Base-by-base conservation (phyloP, 345 rosid species). In the Adansonia digitata region DNA sequence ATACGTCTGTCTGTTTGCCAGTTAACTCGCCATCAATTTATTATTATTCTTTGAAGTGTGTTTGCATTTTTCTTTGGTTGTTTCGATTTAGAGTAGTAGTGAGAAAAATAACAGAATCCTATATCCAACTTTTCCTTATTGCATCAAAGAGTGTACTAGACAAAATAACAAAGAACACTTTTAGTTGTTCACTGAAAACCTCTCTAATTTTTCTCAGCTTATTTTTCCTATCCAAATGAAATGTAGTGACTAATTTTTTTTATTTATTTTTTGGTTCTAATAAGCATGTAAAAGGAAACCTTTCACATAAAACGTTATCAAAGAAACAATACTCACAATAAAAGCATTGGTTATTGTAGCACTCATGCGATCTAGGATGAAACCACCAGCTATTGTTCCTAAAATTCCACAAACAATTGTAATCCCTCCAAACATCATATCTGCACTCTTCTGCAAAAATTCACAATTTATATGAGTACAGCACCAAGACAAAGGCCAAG, bases 371-470 rank as follows among this genome's bases (percentile, higher is more conserved):
- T 95, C 99, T 43, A 95, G 94, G 66, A 89, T 51, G 59, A 78
- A 77, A 61, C 98, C 97, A 14, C 99, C 99, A 0, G 90, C 82
- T 76, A 95, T 52, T 40, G 98, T 93, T 68, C 99, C 99, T 17
- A 93, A 15, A 34, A 95, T 90, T 59, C 99, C 99, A 75, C 97
- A 89, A 61, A 89, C 68, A 73, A 95, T 82, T 42, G 99, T 95
- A 57, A 95, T 73, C 61, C 99, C 99, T 79, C 99, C 99, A 53
- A 95, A 95, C 74, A 89, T 65, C 92, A 89, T 77, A 77, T 95
- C 99, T 13, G 98, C 97, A 76, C 82, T 86, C 65, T 61, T 81
- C 97, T 91, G 84, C 74, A 70, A 70, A 82, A 71, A 62, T 39
- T n/a, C 42, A 15, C 39, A 46, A 62, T 13, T 39, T 40, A 39